Conservation (phyloP, 495 filamentous ascomycete genomes). For the Trichocladium uniseriatum region DNA sequence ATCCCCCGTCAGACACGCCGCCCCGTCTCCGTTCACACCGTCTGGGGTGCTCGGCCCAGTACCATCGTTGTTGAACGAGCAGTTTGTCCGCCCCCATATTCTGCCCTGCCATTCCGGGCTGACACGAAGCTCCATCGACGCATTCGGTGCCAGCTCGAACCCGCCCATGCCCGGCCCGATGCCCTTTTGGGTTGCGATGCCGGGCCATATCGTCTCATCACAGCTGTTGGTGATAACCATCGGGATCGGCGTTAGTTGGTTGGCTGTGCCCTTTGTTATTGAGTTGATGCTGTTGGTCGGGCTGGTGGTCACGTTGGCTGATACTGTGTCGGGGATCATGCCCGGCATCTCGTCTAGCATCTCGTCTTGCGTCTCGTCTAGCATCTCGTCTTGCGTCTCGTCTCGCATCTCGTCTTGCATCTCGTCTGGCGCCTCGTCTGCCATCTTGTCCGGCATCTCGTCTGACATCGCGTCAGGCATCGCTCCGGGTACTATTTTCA, state of each 20-base stretch:
- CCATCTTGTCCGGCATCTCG: too few relatives aligned
- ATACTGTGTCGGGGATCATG: too few relatives aligned
- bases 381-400: too few relatives aligned
- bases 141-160: constrained; percentile 49
- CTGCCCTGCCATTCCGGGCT: constrained; percentile 61
- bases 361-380: too few relatives aligned
- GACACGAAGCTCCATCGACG: constrained; percentile 46
- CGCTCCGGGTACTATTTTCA: too few relatives aligned
- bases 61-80: constrained; percentile 55
- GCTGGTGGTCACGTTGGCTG: neutral
- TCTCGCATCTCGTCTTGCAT: too few relatives aligned
- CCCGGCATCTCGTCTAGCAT: too few relatives aligned
- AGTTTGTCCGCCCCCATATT: constrained; percentile 76
- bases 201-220: constrained; percentile 58
- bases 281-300: neutral
- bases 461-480: too few relatives aligned
- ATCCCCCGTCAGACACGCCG: constrained; percentile 65
- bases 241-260: constrained; percentile 33
- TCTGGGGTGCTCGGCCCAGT: constrained; percentile 40
- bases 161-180: constrained; percentile 51
- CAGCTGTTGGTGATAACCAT: constrained; percentile 58
- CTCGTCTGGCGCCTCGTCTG: too few relatives aligned
- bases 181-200: constrained; percentile 57
- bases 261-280: neutral
- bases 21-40: constrained; percentile 44